Conservation (phyloP, 495 filamentous ascomycete species). For the Parathielavia hyrcaniae region DNA sequence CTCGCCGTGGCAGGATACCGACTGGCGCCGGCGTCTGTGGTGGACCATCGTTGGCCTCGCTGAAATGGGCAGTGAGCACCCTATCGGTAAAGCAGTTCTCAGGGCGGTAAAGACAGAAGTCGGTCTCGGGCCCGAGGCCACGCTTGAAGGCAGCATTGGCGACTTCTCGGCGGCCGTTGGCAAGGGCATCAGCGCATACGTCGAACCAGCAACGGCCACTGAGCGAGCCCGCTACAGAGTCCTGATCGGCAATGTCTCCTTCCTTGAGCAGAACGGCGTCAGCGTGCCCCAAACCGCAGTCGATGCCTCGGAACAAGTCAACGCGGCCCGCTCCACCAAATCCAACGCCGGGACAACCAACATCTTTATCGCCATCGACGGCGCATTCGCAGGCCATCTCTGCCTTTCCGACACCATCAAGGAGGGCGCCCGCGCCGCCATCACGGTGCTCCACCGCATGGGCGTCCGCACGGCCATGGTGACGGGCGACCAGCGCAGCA, state of each 20-base stretch:
- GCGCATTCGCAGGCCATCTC: slow-evolving; percentile 69
- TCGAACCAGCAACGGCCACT: slow-evolving; percentile 64
- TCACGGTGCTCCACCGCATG: slow-evolving; percentile 78
- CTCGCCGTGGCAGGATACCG: slow-evolving; percentile 60
- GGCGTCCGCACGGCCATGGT: slow-evolving; percentile 83
- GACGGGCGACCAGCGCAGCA: slow-evolving; percentile 80
- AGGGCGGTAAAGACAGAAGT: slow-evolving; percentile 65
- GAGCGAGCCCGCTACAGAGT: slow-evolving; percentile 68
- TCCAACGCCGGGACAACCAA: slow-evolving; percentile 65
- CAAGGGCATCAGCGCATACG: slow-evolving; percentile 72
- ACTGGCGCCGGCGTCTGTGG: slow-evolving; percentile 71
- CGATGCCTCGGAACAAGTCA: slow-evolving; percentile 50
- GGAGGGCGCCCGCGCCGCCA: slow-evolving; percentile 70
- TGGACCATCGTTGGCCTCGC: slow-evolving; percentile 91
- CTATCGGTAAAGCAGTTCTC: slow-evolving; percentile 80
- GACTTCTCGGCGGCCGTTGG: slow-evolving; percentile 82
- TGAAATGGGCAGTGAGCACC: slow-evolving; percentile 92
- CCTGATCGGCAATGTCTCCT: slow-evolving; percentile 73
- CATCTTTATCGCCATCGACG: slow-evolving; percentile 86
- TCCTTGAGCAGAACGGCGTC: slow-evolving; percentile 63
- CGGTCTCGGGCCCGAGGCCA: slow-evolving; percentile 61
- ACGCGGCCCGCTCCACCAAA: slow-evolving; percentile 37
- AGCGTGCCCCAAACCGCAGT: slow-evolving; percentile 57
- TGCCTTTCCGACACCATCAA: slow-evolving; percentile 88
- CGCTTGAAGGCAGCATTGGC: slow-evolving; percentile 72